Percentiles rank a stretch among this genome's conserved stretches.
Conservation (phyloP, 192 early-diverging fungal genomes). For the Bifiguratus adelaidae region DNA sequence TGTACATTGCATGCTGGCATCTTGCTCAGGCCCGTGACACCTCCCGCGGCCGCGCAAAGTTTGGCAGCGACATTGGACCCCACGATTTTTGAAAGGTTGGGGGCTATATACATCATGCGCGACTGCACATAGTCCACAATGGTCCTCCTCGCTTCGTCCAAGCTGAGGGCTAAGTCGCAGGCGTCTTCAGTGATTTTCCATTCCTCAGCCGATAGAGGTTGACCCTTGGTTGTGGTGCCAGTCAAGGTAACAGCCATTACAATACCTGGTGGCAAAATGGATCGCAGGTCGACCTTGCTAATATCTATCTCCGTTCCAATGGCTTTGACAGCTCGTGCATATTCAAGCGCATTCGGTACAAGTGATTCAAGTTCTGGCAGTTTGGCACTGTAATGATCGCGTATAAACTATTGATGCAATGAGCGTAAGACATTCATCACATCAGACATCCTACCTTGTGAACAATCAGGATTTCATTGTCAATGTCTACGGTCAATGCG, state of each 20-base stretch:
- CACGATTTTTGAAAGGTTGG: slow-evolving; percentile 82
- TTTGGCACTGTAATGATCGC: slow-evolving; percentile 80
- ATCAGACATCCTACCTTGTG: slow-evolving; percentile 53
- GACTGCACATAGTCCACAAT: slow-evolving; percentile 88
- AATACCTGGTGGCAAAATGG: slow-evolving; percentile 69
- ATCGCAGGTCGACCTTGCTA: slow-evolving; percentile 65
- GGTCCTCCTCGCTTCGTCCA: slow-evolving; percentile 59
- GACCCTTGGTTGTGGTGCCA: slow-evolving; percentile 74
- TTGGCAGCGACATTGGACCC: slow-evolving; percentile 83
- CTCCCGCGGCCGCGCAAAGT: slow-evolving; percentile 83
- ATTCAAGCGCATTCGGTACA: slow-evolving; percentile 81
- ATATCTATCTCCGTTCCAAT: slow-evolving; percentile 78
- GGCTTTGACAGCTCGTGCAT: slow-evolving; percentile 71
- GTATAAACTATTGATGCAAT: slow-evolving; percentile 49
- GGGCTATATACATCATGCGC: slow-evolving; percentile 85
- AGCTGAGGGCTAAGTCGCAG: slow-evolving; percentile 61
- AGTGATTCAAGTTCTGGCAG: slow-evolving; percentile 92
- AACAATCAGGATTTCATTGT: slow-evolving; percentile 79
- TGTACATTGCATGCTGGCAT: slow-evolving; percentile 89
- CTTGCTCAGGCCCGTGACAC: slow-evolving; percentile 72
- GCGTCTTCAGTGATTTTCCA: slow-evolving; percentile 61
- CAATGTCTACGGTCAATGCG: slow-evolving; percentile 72
- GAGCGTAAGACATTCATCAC: background rate
- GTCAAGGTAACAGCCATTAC: slow-evolving; percentile 91
- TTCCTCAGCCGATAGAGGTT: slow-evolving; percentile 45